Evolutionary conservation across 768 basidiomycete genomes (phyloP).

Genomic region (Fistulinella prunicolor): DNA sequence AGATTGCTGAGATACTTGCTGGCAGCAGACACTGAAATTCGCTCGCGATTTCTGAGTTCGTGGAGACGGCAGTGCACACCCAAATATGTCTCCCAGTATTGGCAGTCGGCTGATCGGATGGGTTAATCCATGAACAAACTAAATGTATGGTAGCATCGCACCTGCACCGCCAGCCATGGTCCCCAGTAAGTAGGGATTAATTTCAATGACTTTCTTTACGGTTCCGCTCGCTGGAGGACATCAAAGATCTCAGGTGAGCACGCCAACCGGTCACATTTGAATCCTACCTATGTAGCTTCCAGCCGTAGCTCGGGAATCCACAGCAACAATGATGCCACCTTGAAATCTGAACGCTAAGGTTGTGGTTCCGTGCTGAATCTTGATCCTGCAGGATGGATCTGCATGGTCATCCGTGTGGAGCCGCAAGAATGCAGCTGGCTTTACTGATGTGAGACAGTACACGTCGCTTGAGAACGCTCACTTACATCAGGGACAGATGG

Average conservation of each 20-base stretch:
- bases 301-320: slow-evolving; percentile 97
- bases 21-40: slow-evolving; percentile 98
- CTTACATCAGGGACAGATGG: slow-evolving; percentile 77
- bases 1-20: slow-evolving; percentile 97
- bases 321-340: slow-evolving; percentile 98
- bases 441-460: slow-evolving; percentile 13
- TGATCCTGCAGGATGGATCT: slow-evolving; percentile 92
- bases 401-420: slow-evolving; percentile 95
- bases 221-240: slow-evolving; percentile 77
- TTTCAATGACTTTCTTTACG: slow-evolving; percentile 99
- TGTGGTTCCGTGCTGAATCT: slow-evolving; percentile 98
- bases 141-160: slow-evolving; percentile 33
- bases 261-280: neutral
- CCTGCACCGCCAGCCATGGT: slow-evolving; percentile 99
- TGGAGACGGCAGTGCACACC: slow-evolving; percentile 97
- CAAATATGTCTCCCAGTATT: slow-evolving; percentile 99
- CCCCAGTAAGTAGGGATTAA: slow-evolving; percentile 97
- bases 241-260: neutral
- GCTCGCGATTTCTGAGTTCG: slow-evolving; percentile 93
- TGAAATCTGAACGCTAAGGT: slow-evolving; percentile 96
- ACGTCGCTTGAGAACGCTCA: slow-evolving; percentile 4
- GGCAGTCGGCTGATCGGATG: slow-evolving; percentile 72
- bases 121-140: slow-evolving; percentile 3
- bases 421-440: slow-evolving; percentile 90
- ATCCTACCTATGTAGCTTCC: slow-evolving; percentile 91